Evolutionary conservation across 1,139 yeast genomes (phyloP).

Genomic region (Suhomyces bribrorum): DNA sequence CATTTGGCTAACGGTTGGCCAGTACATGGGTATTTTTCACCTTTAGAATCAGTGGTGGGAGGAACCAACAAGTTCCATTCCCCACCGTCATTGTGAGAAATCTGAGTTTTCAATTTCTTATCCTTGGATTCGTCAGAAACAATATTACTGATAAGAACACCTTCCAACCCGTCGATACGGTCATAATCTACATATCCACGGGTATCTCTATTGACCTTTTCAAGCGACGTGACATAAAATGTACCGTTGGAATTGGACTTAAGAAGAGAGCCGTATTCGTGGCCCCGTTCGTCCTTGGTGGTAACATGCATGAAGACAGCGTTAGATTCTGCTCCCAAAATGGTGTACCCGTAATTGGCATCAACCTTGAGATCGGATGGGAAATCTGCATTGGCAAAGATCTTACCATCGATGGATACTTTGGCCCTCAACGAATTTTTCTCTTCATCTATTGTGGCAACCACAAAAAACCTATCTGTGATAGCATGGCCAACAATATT

Average conservation of each 20-base stretch:
- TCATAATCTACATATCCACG: slow-evolving; percentile 89
- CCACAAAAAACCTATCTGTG: slow-evolving; percentile 67
- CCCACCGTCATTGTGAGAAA: slow-evolving; percentile 91
- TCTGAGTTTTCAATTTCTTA: slow-evolving; percentile 66
- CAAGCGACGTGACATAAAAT: slow-evolving; percentile 72
- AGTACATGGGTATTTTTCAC: slow-evolving; percentile 56
- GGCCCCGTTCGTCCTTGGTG: slow-evolving; percentile 49
- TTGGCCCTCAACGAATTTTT: slow-evolving; percentile 56
- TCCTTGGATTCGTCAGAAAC: slow-evolving; percentile 49
- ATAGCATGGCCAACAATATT: slow-evolving; percentile 65
- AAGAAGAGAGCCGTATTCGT: slow-evolving; percentile 78
- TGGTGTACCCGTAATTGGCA: slow-evolving; percentile 78
- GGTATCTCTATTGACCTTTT: slow-evolving; percentile 72
- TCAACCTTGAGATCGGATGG: slow-evolving; percentile 68
- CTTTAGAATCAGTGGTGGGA: slow-evolving; percentile 64
- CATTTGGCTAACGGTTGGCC: slow-evolving; percentile 59
- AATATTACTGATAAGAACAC: slow-evolving; percentile 72
- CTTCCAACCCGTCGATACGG: slow-evolving; percentile 82
- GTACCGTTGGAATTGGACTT: slow-evolving; percentile 97
- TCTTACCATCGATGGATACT: slow-evolving; percentile 80
- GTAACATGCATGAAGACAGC: slow-evolving; percentile 85
- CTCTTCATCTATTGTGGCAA: slow-evolving; percentile 55
- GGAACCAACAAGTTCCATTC: slow-evolving; percentile 76
- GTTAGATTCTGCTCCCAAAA: slow-evolving; percentile 72
- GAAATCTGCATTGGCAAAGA: slow-evolving; percentile 77